These are phyloP conservation scores for Botrytis fragariae DNA, from an alignment of 2,329 filamentous ascomycete species.

Conservation along the genomic window DNA sequence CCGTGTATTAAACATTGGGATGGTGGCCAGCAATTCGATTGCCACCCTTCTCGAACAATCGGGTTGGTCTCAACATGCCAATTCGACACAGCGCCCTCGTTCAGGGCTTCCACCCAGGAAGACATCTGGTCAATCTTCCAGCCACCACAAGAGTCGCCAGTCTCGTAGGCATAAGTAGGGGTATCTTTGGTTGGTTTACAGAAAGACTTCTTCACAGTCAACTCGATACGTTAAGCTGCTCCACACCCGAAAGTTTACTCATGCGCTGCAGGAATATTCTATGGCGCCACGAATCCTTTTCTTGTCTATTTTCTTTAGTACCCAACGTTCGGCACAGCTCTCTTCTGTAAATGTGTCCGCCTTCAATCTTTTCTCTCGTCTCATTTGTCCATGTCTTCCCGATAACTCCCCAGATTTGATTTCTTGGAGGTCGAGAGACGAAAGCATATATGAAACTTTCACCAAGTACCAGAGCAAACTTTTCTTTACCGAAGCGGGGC, in stretches of 20 bases:
- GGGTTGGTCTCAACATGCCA: fast-evolving
- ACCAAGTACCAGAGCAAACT: not conserved
- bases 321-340: not conserved
- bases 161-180: too few relatives aligned
- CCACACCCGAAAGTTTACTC: not conserved
- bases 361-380: not conserved
- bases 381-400: not conserved
- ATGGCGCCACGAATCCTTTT: not conserved
- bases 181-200: not conserved
- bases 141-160: not conserved
- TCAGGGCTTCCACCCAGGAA: not conserved
- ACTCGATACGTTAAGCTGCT: conserved; percentile 4
- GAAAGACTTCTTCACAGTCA: not conserved
- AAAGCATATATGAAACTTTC: not conserved
- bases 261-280: not conserved
- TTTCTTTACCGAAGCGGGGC: not conserved
- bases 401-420: not conserved
- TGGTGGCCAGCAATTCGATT: not conserved
- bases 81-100: not conserved
- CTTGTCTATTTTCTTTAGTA: not conserved
- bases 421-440: not conserved
- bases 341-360: not conserved
- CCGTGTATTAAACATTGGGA: conserved; percentile 28
- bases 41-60: not conserved
- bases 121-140: not conserved